Evolutionary conservation across 73 alveolate genomes (phyloP).

Genomic region (Tetrahymena borealis): DNA sequence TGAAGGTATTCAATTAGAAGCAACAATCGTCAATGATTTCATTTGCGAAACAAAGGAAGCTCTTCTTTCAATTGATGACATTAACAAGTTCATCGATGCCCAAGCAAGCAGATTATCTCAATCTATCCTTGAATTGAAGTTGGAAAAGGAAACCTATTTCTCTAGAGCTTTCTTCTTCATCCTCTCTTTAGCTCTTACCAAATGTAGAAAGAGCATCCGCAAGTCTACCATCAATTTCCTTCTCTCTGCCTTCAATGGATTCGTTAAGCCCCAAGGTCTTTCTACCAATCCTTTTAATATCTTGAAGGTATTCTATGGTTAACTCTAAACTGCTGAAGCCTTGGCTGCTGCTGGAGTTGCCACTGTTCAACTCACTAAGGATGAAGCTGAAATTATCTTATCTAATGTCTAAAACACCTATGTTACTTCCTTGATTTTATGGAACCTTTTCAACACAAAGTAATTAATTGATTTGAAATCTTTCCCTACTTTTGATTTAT

Average conservation of each 20-base stretch:
- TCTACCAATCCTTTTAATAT: neutral
- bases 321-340: neutral
- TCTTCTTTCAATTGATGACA: neutral
- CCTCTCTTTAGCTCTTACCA: neutral
- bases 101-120: neutral
- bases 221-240: neutral
- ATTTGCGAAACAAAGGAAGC: neutral
- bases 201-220: neutral
- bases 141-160: neutral
- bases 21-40: neutral
- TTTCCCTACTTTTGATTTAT: too few species aligned
- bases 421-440: neutral
- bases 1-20: neutral
- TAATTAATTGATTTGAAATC: too few species aligned
- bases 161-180: neutral
- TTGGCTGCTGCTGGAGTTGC: neutral
- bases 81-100: neutral
- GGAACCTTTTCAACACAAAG: neutral
- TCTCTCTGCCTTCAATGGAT: neutral
- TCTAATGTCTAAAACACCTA: neutral
- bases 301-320: neutral
- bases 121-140: neutral
- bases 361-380: neutral
- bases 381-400: neutral
- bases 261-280: neutral